These are phyloP conservation scores for Neurospora tetrasperma DNA, from an alignment of 495 filamentous ascomycete species.

Conservation along the genomic window DNA sequence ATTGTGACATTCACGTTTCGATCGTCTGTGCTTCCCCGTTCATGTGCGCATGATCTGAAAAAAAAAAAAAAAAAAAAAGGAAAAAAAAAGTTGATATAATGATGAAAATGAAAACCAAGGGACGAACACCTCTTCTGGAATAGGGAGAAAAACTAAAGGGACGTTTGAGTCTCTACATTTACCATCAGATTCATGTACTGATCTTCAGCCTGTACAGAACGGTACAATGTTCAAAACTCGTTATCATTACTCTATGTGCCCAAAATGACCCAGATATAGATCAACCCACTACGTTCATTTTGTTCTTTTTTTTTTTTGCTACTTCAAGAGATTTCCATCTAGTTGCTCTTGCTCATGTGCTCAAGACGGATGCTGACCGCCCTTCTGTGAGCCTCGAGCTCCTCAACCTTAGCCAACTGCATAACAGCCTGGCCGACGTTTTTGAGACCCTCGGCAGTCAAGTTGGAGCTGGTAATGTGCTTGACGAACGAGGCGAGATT, in stretches of 20 bases:
- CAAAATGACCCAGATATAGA: not conserved
- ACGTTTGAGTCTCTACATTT: not conserved
- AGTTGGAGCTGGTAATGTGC: constrained; percentile 85
- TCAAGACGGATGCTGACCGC: constrained; percentile 82
- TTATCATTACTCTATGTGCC: not conserved
- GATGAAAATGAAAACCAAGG: not conserved
- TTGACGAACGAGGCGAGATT: constrained; percentile 93
- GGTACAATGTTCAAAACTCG: not conserved
- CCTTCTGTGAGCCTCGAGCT: constrained; percentile 85
- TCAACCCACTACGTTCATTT: not conserved
- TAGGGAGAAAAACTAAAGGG: too few species aligned
- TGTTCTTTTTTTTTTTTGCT: not conserved
- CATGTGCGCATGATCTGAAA: not conserved
- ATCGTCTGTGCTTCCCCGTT: not conserved
- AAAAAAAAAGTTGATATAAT: too few species aligned
- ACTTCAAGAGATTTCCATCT: not conserved
- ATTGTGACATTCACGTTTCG: not conserved
- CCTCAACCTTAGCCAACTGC: constrained; percentile 87
- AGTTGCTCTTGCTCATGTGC: constrained; percentile 38
- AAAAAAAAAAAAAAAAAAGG: too few species aligned
- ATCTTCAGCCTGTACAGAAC: not conserved
- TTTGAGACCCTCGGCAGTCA: constrained; percentile 72
- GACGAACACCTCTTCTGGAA: not conserved
- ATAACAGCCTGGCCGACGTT: constrained; percentile 85
- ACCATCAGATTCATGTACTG: not conserved